phyloP scores from a whole-genome alignment of 208 protist species.

The Trichomonas vaginalis region DNA sequence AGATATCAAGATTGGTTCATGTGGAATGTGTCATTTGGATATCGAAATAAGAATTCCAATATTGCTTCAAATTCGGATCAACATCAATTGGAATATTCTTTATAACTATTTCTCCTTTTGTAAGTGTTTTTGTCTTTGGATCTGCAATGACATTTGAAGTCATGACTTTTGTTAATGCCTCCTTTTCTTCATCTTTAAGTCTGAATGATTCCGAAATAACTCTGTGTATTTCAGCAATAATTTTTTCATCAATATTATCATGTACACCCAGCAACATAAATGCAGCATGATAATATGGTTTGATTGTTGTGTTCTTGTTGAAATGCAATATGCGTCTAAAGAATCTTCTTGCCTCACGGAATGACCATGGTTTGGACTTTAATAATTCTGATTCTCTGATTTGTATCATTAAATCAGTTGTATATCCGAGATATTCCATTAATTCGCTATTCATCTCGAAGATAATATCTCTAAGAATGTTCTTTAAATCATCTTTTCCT shows the following conservation, averaged over 20 bases:
- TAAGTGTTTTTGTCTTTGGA: neutral
- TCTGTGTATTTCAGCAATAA: neutral
- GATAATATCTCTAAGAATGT: neutral
- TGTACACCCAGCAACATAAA: neutral
- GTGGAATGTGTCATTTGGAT: neutral
- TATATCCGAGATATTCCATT: neutral
- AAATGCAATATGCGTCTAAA: neutral
- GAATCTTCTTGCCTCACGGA: neutral
- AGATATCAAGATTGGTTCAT: neutral
- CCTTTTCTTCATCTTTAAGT: neutral
- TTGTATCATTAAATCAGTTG: neutral
- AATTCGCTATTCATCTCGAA: neutral
- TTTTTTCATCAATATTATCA: neutral
- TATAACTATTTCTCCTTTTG: neutral
- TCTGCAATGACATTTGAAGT: neutral
- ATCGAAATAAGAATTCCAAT: neutral
- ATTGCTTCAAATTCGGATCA: neutral
- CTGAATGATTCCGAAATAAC: neutral
- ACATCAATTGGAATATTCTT: too few species aligned
- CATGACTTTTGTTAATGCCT: neutral
- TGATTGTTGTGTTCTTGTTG: neutral
- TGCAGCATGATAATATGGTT: neutral
- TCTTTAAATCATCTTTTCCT: neutral
- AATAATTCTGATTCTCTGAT: neutral
- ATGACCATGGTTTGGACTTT: neutral